Evolutionary conservation across 352 stramenopile species (phyloP), one percentile per base, ranked within the genome.

Genomic region (Phytopythium delawarense): DNA sequence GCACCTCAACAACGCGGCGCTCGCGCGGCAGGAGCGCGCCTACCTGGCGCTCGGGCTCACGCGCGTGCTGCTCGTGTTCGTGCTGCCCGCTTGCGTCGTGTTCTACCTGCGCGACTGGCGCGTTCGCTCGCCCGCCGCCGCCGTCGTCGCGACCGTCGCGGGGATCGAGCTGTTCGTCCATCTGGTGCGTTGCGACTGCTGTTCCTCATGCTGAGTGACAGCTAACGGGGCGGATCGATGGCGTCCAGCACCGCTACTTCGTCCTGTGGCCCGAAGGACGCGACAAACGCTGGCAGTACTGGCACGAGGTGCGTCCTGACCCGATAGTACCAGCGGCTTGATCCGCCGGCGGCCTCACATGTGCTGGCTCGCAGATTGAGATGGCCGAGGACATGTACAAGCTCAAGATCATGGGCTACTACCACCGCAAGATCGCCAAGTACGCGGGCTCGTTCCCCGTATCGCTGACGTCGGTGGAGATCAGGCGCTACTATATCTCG

Each of bases 391-490:
- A 87, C 34, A 73, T 70, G 49, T 88, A 91, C 71, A 79, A 78
- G 53, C 79, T 93, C 64, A 93, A 89, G 66, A 89, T 93, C 46
- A 65, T 91, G 60, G 84, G 84, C n/a, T 90, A 88, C 61, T 93
- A 93, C 64, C 80, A 91, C 55, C 78, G 81, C 72, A 91, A 90
- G 71, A 93, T 93, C 65, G 73, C 77, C 15, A 85, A 90, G 62
- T 89, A 90, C 25, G 65, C 81, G 7, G 81, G 77, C 8, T 69
- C 66, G 4, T 93, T 93, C 63, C 81, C 81, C 0, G 34, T 62
- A 7, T 66, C 71, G 2, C 74, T 88, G 69, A 65, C 71, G 25
- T 67, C 74, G 4, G 62, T 57, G 1, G 64, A 87, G 55, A 91
- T 93, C 63, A 71, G 62, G 37, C 28, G 21, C 4, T 74, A 87